Conservation (phyloP, 1,284 basidiomycete genomes). For the Puccinia polysora region DNA sequence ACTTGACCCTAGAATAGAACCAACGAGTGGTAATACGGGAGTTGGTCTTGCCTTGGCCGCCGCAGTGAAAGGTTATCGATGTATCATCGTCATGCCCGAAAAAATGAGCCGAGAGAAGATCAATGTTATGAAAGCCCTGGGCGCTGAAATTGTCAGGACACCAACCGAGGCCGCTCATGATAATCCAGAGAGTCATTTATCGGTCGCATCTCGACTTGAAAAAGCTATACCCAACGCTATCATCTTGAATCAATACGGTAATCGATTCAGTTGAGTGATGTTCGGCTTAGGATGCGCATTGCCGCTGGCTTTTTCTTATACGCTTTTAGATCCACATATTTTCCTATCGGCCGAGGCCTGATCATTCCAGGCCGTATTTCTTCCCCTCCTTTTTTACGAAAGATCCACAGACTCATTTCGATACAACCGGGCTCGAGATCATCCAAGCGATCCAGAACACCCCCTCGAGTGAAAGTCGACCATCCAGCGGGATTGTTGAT, state of each 20-base stretch:
- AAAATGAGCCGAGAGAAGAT: constrained; percentile 98
- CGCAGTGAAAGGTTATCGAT: constrained; percentile 56
- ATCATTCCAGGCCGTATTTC: neutral
- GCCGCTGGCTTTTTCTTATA: constrained; percentile 44
- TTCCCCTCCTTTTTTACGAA: neutral
- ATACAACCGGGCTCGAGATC: constrained; percentile 82
- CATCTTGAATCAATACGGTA: constrained; percentile 82
- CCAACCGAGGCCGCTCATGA: constrained; percentile 84
- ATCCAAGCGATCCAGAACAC: constrained; percentile 57
- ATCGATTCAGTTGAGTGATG: constrained; percentile 60
- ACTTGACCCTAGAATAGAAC: constrained; percentile 37
- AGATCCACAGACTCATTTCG: constrained; percentile 79
- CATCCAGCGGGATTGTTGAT: constrained; percentile 63
- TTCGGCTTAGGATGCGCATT: no score
- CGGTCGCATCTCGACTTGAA: constrained; percentile 73
- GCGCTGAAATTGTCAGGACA: constrained; percentile 88
- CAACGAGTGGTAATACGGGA: constrained; percentile 89
- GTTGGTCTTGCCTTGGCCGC: constrained; percentile 51
- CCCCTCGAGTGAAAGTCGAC: constrained; percentile 48
- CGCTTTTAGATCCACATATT: neutral
- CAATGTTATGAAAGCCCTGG: constrained; percentile 79
- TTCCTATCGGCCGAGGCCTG: neutral
- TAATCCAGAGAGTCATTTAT: constrained; percentile 80
- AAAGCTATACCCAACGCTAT: constrained; percentile 75
- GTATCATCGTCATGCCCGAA: constrained; percentile 82